A percentile compares a stretch with the other conserved stretches of the same genome.
Evolutionary conservation across 805 yeast species (phyloP).

Genomic region (Vanderwaltozyma yarrowii): DNA sequence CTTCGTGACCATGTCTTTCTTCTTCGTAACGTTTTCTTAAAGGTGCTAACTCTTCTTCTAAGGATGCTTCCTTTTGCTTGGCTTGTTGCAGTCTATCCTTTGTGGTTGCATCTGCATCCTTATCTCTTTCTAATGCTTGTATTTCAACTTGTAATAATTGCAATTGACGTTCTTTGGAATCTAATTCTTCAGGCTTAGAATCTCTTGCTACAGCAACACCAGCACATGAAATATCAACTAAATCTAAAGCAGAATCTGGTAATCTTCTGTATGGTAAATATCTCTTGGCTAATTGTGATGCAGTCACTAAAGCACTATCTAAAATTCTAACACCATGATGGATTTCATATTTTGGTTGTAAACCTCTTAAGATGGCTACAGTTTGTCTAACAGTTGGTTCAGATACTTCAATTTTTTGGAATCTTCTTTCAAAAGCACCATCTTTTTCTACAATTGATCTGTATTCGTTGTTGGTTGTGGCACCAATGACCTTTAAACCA

Average conservation of each 20-base stretch:
- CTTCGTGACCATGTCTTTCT: conserved; percentile 87
- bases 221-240: conserved; percentile 94
- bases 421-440: conserved; percentile 97
- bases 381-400: conserved; percentile 92
- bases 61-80: conserved; percentile 62
- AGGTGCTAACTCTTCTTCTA: conserved; percentile 80
- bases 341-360: conserved; percentile 89
- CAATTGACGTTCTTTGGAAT: conserved; percentile 83
- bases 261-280: conserved; percentile 89
- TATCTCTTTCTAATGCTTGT: conserved; percentile 92
- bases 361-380: conserved; percentile 90
- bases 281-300: conserved; percentile 90
- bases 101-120: conserved; percentile 71
- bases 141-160: conserved; percentile 91
- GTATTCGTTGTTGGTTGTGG: conserved; percentile 92
- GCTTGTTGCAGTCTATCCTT: conserved; percentile 80
- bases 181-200: conserved; percentile 94
- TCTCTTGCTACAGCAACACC: conserved; percentile 97
- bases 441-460: conserved; percentile 88
- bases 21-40: conserved; percentile 73
- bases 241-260: conserved; percentile 95
- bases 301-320: conserved; percentile 87
- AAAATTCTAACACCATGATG: conserved; percentile 96
- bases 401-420: conserved; percentile 91
- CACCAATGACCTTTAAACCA: conserved; percentile 93